Conservation (phyloP, 2,329 filamentous ascomycete species). For the Phialemonium atrogriseum region DNA sequence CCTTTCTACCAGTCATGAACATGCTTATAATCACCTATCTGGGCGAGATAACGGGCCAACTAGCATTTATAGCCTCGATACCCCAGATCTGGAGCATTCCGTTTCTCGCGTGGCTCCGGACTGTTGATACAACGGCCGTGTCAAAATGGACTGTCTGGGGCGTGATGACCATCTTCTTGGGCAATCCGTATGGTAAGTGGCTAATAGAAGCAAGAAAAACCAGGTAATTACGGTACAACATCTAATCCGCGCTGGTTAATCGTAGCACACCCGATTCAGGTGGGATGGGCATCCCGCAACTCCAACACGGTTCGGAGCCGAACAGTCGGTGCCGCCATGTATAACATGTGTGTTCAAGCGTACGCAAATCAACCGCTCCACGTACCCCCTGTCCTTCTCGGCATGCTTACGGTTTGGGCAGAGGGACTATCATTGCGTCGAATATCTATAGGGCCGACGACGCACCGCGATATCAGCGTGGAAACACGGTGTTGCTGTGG, state of each 20-base stretch:
- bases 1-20: slow-evolving; percentile 29
- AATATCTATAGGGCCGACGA: slow-evolving; percentile 26
- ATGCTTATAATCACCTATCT: slow-evolving; percentile 37
- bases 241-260: slow-evolving; percentile 24
- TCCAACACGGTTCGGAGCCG: slow-evolving; percentile 49
- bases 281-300: slow-evolving; percentile 50
- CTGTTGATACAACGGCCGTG: slow-evolving; percentile 16
- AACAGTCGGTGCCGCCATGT: slow-evolving; percentile 48
- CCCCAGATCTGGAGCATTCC: slow-evolving; percentile 47
- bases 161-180: slow-evolving; percentile 24
- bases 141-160: slow-evolving; percentile 25
- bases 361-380: neutral
- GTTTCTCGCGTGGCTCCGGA: slow-evolving; percentile 37
- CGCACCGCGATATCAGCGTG: slow-evolving; percentile 11
- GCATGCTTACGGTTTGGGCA: no score
- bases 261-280: slow-evolving; percentile 44
- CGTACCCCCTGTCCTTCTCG: neutral
- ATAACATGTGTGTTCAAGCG: slow-evolving; percentile 37
- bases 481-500: slow-evolving; percentile 14
- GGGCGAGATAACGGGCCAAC: slow-evolving; percentile 32
- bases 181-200: slow-evolving; percentile 22
- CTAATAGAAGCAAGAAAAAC: no score
- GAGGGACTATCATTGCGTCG: slow-evolving; percentile 19
- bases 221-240: slow-evolving; percentile 29
- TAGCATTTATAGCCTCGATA: slow-evolving; percentile 32